phyloP scores from a whole-genome alignment of 257 asterid species.

The Solanum virginianum region DNA sequence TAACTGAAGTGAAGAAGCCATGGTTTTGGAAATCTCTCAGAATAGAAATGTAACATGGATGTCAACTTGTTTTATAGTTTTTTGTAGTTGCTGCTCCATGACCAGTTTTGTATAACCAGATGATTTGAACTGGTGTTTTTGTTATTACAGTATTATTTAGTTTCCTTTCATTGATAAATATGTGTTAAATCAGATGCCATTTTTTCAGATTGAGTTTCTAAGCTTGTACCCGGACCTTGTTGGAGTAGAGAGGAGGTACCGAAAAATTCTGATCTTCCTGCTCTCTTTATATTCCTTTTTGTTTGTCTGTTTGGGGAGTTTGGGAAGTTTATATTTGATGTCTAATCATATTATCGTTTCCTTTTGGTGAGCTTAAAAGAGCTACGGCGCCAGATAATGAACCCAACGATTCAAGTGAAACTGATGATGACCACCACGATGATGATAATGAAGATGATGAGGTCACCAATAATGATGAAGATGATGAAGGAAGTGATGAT shows the following conservation, averaged over 20 bases:
- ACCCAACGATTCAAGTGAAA: constrained; percentile 7
- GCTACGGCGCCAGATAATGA: background rate
- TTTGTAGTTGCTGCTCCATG: background rate
- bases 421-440: background rate
- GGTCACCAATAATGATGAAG: background rate
- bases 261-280: background rate
- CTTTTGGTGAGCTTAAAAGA: background rate
- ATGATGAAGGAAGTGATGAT: constrained; percentile 1
- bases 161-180: background rate
- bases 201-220: constrained; percentile 4
- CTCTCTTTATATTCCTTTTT: background rate
- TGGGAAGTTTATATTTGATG: background rate
- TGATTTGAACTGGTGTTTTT: background rate
- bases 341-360: constrained; percentile 1
- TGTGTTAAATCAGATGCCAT: background rate
- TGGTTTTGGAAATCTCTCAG: background rate
- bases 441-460: background rate
- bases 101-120: background rate
- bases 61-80: background rate
- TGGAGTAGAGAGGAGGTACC: constrained; percentile 3
- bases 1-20: background rate
- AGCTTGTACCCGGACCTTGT: background rate
- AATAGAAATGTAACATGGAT: background rate
- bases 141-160: background rate
- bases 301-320: background rate